phyloP scores from a whole-genome alignment of 352 stramenopile species.

The Globisporangium perplexum region DNA sequence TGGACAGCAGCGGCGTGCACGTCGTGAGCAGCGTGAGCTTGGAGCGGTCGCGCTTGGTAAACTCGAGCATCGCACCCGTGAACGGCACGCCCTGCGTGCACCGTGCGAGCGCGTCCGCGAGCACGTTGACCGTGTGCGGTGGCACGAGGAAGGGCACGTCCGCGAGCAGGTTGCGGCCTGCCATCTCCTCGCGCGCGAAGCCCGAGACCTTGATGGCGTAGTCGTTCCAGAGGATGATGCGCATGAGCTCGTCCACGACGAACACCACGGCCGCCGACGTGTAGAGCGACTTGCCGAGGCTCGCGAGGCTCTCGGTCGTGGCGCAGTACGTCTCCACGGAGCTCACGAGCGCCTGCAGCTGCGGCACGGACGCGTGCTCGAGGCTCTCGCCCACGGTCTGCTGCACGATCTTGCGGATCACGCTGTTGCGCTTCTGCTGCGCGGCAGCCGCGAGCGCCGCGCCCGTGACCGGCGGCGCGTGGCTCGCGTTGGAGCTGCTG shows the following conservation, averaged over 20 bases:
- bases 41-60: slow-evolving; percentile 46
- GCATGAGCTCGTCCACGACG: slow-evolving; percentile 80
- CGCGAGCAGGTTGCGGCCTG: slow-evolving; percentile 58
- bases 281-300: slow-evolving; percentile 81
- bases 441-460: background rate
- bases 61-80: slow-evolving; percentile 48
- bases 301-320: slow-evolving; percentile 70
- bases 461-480: background rate
- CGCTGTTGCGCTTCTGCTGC: slow-evolving; percentile 24
- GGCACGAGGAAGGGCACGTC: slow-evolving; percentile 71
- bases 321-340: slow-evolving; percentile 72
- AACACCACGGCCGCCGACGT: slow-evolving; percentile 71
- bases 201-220: slow-evolving; percentile 62
- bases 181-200: slow-evolving; percentile 80
- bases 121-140: slow-evolving; percentile 34
- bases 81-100: slow-evolving; percentile 53
- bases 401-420: slow-evolving; percentile 71
- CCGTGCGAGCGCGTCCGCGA: slow-evolving; percentile 54
- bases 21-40: slow-evolving; percentile 64
- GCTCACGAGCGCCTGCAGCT: slow-evolving; percentile 71
- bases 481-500: slow-evolving; percentile 1
- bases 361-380: slow-evolving; percentile 55
- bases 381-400: slow-evolving; percentile 74
- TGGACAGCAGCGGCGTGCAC: slow-evolving; percentile 69
- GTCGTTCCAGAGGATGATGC: slow-evolving; percentile 86